Evolutionary conservation across 2,329 filamentous ascomycete genomes (phyloP).

Genomic region (Dactylellina sp.): DNA sequence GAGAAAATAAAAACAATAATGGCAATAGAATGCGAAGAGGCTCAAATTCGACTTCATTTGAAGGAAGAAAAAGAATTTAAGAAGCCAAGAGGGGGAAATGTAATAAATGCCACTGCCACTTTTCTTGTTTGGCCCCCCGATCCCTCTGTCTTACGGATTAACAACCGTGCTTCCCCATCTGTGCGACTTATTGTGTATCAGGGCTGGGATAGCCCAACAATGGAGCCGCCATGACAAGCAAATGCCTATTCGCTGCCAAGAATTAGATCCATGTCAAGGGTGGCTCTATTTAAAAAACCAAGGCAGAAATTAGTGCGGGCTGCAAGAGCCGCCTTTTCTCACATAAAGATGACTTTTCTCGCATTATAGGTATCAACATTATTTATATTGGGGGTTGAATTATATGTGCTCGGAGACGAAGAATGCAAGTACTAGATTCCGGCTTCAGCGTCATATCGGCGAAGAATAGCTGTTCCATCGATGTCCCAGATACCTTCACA

Average conservation of each 20-base stretch:
- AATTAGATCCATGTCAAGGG: constrained; percentile 3
- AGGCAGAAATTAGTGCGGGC: not conserved
- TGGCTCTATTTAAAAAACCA: constrained; percentile 34
- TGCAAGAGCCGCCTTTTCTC: constrained; percentile 1
- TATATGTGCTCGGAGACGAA: constrained; percentile 2
- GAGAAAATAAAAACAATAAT: too few relatives aligned
- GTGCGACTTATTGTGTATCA: constrained; percentile 44
- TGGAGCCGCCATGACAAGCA: constrained; percentile 34
- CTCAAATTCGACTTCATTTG: not conserved
- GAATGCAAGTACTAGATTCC: constrained; percentile 17
- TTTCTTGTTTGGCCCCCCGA: constrained; percentile 7
- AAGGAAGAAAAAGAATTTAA: not conserved
- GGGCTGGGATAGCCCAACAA: constrained; percentile 15
- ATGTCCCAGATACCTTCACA: constrained; percentile 20
- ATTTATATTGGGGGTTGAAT: not conserved
- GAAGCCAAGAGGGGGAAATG: too few relatives aligned
- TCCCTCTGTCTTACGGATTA: constrained; percentile 25
- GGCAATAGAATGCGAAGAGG: too few relatives aligned
- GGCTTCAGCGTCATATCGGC: constrained; percentile 13
- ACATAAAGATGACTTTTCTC: constrained; percentile 1
- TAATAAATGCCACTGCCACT: too few relatives aligned
- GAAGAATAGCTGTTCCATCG: constrained; percentile 12
- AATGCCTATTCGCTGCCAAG: constrained; percentile 25
- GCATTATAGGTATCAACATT: constrained; percentile 3
- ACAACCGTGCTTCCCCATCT: not conserved